These are phyloP conservation scores for Aegilops speltoides DNA, from an alignment of 176 grass and related monocot species.

Conservation along the genomic window DNA sequence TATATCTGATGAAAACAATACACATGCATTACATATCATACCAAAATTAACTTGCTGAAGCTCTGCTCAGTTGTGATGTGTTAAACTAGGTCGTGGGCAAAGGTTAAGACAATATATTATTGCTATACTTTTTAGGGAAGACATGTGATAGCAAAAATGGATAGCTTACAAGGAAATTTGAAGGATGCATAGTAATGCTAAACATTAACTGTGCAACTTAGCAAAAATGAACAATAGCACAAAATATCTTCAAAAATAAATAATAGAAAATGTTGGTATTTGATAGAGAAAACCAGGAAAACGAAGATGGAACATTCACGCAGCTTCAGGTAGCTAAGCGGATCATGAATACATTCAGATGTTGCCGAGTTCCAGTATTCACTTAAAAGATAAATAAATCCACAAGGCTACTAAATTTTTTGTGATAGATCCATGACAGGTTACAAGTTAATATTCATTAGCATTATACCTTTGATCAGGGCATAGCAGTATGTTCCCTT, in stretches of 20 bases:
- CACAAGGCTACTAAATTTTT: background rate
- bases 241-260: background rate
- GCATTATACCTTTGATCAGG: background rate
- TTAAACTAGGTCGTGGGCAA: background rate
- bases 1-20: slow-evolving; percentile 47
- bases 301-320: background rate
- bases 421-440: background rate
- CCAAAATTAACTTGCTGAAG: background rate
- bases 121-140: background rate
- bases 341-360: background rate
- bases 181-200: background rate
- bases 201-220: background rate
- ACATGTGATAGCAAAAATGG: background rate
- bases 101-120: background rate
- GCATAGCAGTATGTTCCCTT: slow-evolving; percentile 8
- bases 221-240: background rate
- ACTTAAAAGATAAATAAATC: background rate
- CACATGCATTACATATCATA: slow-evolving; percentile 19
- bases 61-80: background rate
- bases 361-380: background rate
- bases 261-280: background rate
- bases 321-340: background rate
- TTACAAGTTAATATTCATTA: background rate
- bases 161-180: background rate
- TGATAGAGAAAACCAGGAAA: background rate